phyloP scores from a whole-genome alignment of 768 basidiomycete species.

The Gyrodon lividus region DNA sequence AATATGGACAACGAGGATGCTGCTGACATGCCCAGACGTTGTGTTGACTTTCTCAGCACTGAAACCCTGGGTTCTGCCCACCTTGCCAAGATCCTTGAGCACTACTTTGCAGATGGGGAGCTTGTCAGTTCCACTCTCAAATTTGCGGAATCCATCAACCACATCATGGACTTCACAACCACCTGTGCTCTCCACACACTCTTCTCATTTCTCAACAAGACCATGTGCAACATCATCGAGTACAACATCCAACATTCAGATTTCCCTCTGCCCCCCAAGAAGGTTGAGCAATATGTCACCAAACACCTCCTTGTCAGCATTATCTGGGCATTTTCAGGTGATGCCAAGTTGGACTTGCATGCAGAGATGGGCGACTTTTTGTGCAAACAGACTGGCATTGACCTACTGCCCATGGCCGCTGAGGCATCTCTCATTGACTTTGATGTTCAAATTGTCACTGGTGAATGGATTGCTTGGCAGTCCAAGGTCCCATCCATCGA shows the following conservation, averaged over 20 bases:
- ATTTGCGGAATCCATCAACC: constrained; percentile 83
- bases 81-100: constrained; percentile 71
- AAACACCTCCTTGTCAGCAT: constrained; percentile 89
- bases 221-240: constrained; percentile 87
- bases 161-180: constrained; percentile 98
- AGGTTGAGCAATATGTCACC: constrained; percentile 86
- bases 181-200: constrained; percentile 93
- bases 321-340: constrained; percentile 98
- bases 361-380: constrained; percentile 89
- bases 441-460: constrained; percentile 83
- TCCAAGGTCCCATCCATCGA: constrained; percentile 91
- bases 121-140: constrained; percentile 76
- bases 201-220: constrained; percentile 97
- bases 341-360: constrained; percentile 87
- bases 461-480: constrained; percentile 93
- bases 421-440: constrained; percentile 91
- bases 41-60: constrained; percentile 40
- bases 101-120: constrained; percentile 80
- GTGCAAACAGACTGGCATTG: constrained; percentile 81
- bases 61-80: constrained; percentile 60
- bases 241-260: constrained; percentile 95
- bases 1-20: constrained; percentile 89
- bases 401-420: constrained; percentile 71
- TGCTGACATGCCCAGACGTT: constrained; percentile 59
- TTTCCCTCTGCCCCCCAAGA: constrained; percentile 84